phyloP scores from a whole-genome alignment of 441 rosid species.

The Omphalea diandra region DNA sequence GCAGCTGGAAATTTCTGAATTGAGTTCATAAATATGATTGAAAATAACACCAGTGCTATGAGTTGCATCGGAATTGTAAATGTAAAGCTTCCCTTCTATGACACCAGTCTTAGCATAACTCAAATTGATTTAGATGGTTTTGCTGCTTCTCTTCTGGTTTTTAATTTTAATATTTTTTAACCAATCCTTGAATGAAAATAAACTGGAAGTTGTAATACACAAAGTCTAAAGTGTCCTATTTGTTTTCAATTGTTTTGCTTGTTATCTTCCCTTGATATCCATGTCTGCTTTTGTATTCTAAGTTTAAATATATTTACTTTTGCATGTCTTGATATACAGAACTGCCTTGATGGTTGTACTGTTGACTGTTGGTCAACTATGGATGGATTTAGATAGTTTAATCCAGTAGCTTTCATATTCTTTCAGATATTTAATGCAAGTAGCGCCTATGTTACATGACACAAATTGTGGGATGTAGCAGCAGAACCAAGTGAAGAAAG shows the following conservation, averaged over 20 bases:
- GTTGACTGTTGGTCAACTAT: conserved; percentile 10
- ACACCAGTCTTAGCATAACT: conserved; percentile 97
- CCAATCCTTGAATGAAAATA: neutral
- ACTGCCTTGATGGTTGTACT: conserved; percentile 9
- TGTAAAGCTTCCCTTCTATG: conserved; percentile 77
- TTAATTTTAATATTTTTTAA: neutral
- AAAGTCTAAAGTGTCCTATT: neutral
- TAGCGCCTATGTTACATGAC: no score
- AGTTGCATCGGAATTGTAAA: conserved; percentile 67
- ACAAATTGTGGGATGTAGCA: no score
- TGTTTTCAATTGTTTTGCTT: neutral
- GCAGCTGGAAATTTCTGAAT: conserved; percentile 11
- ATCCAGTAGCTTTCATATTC: conserved; percentile 21
- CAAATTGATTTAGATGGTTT: conserved; percentile 12
- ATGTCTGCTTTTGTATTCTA: neutral
- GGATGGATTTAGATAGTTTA: conserved; percentile 11
- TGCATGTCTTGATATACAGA: conserved; percentile 2
- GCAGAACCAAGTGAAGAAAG: no score
- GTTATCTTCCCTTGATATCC: neutral
- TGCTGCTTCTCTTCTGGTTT: neutral
- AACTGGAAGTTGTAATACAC: neutral
- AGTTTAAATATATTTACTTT: neutral
- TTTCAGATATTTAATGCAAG: conserved; percentile 95
- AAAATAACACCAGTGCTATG: conserved; percentile 70
- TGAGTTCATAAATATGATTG: conserved; percentile 81